phyloP scores from a whole-genome alignment of 345 rosid genomes.

The Pugionium dolabratum region DNA sequence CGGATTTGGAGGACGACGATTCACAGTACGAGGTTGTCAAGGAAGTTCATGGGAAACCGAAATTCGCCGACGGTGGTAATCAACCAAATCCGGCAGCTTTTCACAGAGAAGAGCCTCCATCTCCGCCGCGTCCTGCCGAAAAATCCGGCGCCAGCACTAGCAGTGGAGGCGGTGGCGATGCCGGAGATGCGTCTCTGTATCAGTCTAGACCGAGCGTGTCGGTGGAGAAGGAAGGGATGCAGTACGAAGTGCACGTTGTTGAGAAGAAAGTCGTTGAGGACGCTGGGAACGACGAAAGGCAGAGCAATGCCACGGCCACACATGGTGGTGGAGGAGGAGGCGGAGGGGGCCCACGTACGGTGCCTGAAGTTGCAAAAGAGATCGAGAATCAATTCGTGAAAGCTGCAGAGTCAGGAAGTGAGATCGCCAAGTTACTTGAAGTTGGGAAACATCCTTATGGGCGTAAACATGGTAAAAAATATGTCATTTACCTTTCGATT shows the following conservation, averaged over 20 bases:
- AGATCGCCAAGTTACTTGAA: constrained; percentile 84
- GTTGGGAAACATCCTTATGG: constrained; percentile 77
- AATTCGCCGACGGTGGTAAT: constrained; percentile 37
- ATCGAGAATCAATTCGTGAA: constrained; percentile 69
- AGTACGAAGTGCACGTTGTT: constrained; percentile 80
- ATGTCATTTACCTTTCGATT: background rate
- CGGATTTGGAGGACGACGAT: constrained; percentile 90
- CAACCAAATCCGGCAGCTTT: constrained; percentile 43
- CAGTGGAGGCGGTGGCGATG: constrained; percentile 1
- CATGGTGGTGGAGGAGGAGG: constrained; percentile 39
- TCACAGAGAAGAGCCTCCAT: constrained; percentile 29
- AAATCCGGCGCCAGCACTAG: constrained; percentile 35
- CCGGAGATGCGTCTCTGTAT: constrained; percentile 32
- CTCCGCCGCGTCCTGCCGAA: constrained; percentile 28
- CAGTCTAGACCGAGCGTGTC: constrained; percentile 43
- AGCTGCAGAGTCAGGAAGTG: constrained; percentile 82
- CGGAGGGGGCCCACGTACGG: constrained; percentile 49
- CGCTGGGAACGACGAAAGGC: constrained; percentile 46
- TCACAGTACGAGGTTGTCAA: constrained; percentile 66
- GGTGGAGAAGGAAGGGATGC: constrained; percentile 48
- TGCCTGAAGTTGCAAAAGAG: constrained; percentile 60
- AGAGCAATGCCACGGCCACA: constrained; percentile 27
- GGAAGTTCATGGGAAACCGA: constrained; percentile 57
- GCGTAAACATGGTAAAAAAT: constrained; percentile 66
- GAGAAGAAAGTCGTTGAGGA: constrained; percentile 76